phyloP scores from a whole-genome alignment of 106 monocot species.

The Xerophyta viscosa region DNA sequence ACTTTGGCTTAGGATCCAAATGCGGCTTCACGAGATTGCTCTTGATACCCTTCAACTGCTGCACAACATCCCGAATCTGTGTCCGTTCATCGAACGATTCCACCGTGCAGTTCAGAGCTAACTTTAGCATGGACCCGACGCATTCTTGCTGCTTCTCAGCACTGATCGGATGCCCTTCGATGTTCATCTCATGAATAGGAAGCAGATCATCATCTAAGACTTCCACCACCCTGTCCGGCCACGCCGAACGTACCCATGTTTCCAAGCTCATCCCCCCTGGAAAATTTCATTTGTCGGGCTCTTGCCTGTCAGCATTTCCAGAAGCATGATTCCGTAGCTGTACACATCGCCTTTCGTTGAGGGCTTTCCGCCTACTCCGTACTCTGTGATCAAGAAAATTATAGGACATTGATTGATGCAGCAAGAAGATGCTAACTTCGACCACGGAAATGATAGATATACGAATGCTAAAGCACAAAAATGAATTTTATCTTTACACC shows the following conservation, averaged over 20 bases:
- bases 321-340: not conserved
- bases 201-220: constrained; percentile 9
- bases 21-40: not conserved
- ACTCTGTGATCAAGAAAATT: not conserved
- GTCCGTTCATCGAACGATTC: constrained; percentile 5
- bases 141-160: constrained; percentile 4
- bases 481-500: no score
- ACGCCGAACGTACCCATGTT: not conserved
- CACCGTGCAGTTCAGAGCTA: not conserved
- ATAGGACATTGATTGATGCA: no score
- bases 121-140: constrained; percentile 1
- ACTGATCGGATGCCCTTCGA: not conserved
- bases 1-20: not conserved
- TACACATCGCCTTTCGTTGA: not conserved
- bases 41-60: constrained; percentile 1
- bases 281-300: not conserved
- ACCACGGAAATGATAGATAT: no score
- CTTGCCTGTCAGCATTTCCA: not conserved
- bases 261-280: not conserved
- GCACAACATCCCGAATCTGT: not conserved
- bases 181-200: not conserved
- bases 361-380: not conserved
- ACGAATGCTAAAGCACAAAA: no score
- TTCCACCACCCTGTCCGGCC: not conserved
- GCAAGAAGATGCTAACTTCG: no score